These are phyloP conservation scores for Trebouxia sp. DNA, from an alignment of 139 green algal species.

Conservation along the genomic window DNA sequence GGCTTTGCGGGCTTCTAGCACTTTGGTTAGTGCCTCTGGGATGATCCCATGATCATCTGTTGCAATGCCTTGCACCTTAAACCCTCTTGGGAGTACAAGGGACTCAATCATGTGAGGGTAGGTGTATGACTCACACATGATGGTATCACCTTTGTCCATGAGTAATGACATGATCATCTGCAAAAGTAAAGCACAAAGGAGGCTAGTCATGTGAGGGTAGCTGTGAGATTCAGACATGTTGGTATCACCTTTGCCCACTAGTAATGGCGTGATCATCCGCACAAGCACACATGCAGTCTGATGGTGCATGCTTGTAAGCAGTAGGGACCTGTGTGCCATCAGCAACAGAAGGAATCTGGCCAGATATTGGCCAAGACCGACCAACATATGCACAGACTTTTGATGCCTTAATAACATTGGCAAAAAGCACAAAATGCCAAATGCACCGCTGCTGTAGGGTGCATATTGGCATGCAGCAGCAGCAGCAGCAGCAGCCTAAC, in stretches of 20 bases:
- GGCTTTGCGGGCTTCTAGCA: background rate
- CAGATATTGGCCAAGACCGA: too few species aligned
- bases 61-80: conserved; percentile 37
- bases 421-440: too few species aligned
- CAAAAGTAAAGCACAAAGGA: too few species aligned
- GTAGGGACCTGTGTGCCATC: too few species aligned
- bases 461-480: too few species aligned
- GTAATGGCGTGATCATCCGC: conserved; percentile 43
- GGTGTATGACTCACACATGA: conserved; percentile 72
- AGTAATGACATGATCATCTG: conserved; percentile 53
- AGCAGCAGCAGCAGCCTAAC: too few species aligned
- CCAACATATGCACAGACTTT: too few species aligned
- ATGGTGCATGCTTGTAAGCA: too few species aligned
- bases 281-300: too few species aligned
- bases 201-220: conserved; percentile 52
- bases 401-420: too few species aligned
- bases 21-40: conserved; percentile 40
- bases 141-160: conserved; percentile 56
- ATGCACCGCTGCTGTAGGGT: too few species aligned
- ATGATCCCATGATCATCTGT: conserved; percentile 65
- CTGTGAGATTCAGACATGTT: conserved; percentile 69
- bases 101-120: conserved; percentile 71
- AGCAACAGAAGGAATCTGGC: too few species aligned
- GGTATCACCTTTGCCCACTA: conserved; percentile 59
- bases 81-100: conserved; percentile 57